A percentile compares a stretch with the other conserved stretches of the same genome.
Conservation (phyloP, 495 filamentous ascomycete species). For the Penicillium maclennaniae region DNA sequence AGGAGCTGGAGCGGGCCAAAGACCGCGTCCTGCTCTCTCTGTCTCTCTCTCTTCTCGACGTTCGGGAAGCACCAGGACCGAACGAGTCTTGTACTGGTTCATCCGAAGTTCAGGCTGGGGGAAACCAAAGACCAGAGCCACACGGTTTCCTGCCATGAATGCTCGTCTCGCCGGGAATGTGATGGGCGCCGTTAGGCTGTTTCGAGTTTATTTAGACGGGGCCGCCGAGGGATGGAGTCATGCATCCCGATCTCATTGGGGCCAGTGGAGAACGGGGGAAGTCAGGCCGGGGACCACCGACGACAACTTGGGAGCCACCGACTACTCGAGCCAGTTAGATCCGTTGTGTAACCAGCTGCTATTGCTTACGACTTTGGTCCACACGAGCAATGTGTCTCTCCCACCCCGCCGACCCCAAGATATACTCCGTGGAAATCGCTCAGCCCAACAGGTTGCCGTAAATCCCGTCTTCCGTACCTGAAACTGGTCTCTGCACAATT, state of each 20-base stretch:
- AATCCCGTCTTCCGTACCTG: constrained; percentile 18
- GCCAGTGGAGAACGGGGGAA: constrained; percentile 15
- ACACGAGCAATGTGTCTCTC: background rate
- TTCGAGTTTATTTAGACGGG: constrained; percentile 45
- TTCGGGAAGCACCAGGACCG: constrained; percentile 9
- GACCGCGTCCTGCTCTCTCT: too few species aligned
- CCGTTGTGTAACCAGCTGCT: constrained; percentile 1
- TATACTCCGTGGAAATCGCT: constrained; percentile 28
- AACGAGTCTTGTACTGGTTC: constrained; percentile 2
- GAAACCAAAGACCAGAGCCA: constrained; percentile 5
- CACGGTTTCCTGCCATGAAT: constrained; percentile 10
- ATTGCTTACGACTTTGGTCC: background rate
- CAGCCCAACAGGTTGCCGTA: too few species aligned
- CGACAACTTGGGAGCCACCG: background rate
- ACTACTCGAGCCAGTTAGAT: background rate
- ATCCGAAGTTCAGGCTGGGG: constrained; percentile 8
- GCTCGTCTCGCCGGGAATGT: constrained; percentile 5
- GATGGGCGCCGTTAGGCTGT: constrained; percentile 42
- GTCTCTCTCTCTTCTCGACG: too few species aligned
- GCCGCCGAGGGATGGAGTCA: constrained; percentile 20
- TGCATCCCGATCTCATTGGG: constrained; percentile 21
- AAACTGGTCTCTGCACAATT: constrained; percentile 25
- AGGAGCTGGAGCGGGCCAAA: too few species aligned
- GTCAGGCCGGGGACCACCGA: constrained; percentile 20
- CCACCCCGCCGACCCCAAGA: constrained; percentile 16